Conservation (phyloP, 108 stramenopile species). For the Fragilariopsis cylindrus region DNA sequence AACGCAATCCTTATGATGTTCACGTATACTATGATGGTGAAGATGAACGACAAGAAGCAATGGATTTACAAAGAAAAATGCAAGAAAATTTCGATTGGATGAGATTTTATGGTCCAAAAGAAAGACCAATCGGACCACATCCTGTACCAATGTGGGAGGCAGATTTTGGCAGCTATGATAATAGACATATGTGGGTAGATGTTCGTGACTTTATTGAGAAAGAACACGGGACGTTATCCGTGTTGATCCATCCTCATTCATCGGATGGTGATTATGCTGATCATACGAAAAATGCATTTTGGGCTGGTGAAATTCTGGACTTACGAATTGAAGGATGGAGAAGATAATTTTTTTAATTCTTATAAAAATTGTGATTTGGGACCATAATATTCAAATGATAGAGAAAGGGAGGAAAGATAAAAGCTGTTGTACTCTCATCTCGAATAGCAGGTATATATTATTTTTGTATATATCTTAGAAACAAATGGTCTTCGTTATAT, state of each 20-base stretch:
- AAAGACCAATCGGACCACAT: conserved; percentile 21
- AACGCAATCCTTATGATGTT: conserved; percentile 27
- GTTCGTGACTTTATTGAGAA: conserved; percentile 9
- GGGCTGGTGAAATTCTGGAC: conserved; percentile 12
- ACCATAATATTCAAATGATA: too few relatives aligned
- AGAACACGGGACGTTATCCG: conserved; percentile 6
- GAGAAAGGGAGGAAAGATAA: too few relatives aligned
- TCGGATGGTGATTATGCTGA: conserved; percentile 27
- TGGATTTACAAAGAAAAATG: conserved; percentile 9
- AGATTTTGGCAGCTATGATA: conserved; percentile 24
- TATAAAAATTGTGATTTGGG: too few relatives aligned
- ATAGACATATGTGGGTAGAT: conserved; percentile 1
- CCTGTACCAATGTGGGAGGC: conserved; percentile 35
- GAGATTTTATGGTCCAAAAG: conserved; percentile 21
- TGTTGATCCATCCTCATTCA: conserved; percentile 29
- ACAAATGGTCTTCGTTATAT: too few relatives aligned
- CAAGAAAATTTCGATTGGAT: conserved; percentile 14
- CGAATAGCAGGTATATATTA: too few relatives aligned
- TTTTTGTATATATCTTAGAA: too few relatives aligned
- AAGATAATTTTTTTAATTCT: neutral
- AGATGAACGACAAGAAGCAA: conserved; percentile 10
- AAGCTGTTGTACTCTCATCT: too few relatives aligned
- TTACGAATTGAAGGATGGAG: conserved; percentile 16
- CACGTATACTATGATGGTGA: conserved; percentile 17
- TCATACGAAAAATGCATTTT: conserved; percentile 22